Evolutionary conservation across 2,329 filamentous ascomycete genomes (phyloP), one percentile per base, ranked within the genome.

Genomic region (Alternaria metachromatica): DNA sequence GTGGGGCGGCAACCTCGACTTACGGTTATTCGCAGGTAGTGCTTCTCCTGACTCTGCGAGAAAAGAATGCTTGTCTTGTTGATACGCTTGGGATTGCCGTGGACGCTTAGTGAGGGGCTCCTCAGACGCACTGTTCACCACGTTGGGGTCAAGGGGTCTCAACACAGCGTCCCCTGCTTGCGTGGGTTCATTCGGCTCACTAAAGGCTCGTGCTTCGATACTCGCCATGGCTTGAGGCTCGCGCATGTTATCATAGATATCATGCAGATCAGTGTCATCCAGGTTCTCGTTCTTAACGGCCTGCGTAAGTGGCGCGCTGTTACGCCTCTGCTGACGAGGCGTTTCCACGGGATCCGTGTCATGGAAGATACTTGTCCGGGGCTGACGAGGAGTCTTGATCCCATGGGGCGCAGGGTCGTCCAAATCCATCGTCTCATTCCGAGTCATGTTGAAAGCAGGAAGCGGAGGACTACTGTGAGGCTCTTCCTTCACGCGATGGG

Each of bases 361-460:
- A n/a, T 58, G 63, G 3, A 54, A 60, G 15, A 55, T 46, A 6
- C 26, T 44, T 23, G 63, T 68, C 21, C 56, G 58, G 33, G 62
- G 26, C n/a, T 67, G 65, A 10, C 64, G 68, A 11, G 81, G 80
- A 6, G 80, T 82, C 12, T 67, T 60, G 13, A 76, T 66, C 12
- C 78, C 64, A 25, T 65, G 66, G 13, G 71, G 68, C 3, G 71
- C 71, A 7, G 80, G 62, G 15, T 78, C 77, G 63, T 85, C 83
- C 3, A 85, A 75, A 68, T 85, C 83, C 30, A 84, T 79, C 2
- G 81, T 83, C 59, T 82, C 79, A 8, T 72, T 79, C 10, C 78
- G 77, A 5, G 75, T 51, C 4, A 76, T 65, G 10, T 65, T 71
- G 50, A 69, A 46, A 21, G 56, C 33, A 33, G 48, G 49, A 33